Percentiles rank a stretch among this genome's conserved stretches.
phyloP scores from a whole-genome alignment of 1,284 basidiomycete species.

The Irpex sp. region DNA sequence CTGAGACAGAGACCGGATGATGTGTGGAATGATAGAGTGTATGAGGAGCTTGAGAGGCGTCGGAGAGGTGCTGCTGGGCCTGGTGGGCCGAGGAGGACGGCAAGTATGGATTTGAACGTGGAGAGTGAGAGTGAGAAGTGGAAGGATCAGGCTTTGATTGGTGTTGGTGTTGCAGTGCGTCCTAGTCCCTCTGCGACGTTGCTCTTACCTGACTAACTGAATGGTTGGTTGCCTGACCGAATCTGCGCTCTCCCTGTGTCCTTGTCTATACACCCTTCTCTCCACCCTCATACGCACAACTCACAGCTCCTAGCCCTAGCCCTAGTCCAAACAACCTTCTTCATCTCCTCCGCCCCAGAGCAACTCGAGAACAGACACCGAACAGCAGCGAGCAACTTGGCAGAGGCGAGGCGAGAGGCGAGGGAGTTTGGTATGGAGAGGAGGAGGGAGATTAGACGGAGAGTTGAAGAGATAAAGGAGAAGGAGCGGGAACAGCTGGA shows the following conservation, averaged over 20 bases:
- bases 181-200: neutral
- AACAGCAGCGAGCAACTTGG: slow-evolving; percentile 37
- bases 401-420: slow-evolving; percentile 39
- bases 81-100: neutral
- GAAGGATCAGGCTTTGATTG: neutral
- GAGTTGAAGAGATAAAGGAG: slow-evolving; percentile 30
- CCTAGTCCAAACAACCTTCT: neutral
- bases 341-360: neutral
- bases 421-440: slow-evolving; percentile 36
- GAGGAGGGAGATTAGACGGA: slow-evolving; percentile 35
- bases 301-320: neutral
- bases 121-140: neutral
- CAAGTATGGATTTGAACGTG: neutral
- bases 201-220: neutral
- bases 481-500: neutral
- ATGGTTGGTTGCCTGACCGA: too few species aligned
- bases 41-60: slow-evolving; percentile 38
- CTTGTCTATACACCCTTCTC: neutral
- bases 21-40: slow-evolving; percentile 27
- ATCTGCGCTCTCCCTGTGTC: too few species aligned
- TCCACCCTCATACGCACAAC: slow-evolving; percentile 9
- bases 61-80: slow-evolving; percentile 13
- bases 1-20: neutral
- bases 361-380: neutral
- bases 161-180: neutral